phyloP scores from a whole-genome alignment of 225 moss, liverwort and hornwort genomes.

The Climacium dendroides region DNA sequence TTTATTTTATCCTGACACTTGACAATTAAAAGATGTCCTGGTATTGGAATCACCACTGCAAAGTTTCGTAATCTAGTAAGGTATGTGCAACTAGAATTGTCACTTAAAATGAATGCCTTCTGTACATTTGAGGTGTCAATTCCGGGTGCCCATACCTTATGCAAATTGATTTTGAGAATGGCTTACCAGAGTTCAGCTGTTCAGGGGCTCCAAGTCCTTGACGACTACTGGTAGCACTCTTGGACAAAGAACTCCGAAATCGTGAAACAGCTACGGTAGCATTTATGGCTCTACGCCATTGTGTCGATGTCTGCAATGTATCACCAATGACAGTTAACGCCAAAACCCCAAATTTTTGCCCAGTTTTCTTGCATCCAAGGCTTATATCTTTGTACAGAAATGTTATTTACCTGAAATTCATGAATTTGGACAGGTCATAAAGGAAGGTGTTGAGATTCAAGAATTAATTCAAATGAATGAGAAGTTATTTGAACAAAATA shows the following conservation, averaged over 20 bases:
- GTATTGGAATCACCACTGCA: too few species aligned
- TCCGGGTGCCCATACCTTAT: background rate
- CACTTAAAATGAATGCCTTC: too few species aligned
- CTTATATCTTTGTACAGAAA: background rate
- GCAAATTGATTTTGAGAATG: background rate
- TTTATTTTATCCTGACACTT: too few species aligned
- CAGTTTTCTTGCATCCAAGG: rapidly evolving
- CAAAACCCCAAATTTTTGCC: background rate
- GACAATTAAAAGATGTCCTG: too few species aligned
- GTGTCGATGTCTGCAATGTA: background rate
- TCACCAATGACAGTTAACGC: background rate
- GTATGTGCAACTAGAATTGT: too few species aligned
- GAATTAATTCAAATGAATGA: background rate
- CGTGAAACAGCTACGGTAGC: background rate
- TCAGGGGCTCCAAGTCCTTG: background rate
- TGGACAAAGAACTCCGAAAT: background rate
- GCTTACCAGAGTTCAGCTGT: background rate
- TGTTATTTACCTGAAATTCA: background rate
- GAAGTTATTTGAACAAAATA: background rate
- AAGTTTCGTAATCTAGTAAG: too few species aligned
- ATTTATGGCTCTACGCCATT: background rate
- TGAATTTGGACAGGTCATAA: background rate
- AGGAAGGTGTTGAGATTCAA: background rate
- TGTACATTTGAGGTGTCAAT: too few species aligned
- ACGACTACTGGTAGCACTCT: too few species aligned